Evolutionary conservation across 2,329 filamentous ascomycete species (phyloP), one percentile per base, ranked within the genome.

Genomic region (Bipolaris sorokiniana): DNA sequence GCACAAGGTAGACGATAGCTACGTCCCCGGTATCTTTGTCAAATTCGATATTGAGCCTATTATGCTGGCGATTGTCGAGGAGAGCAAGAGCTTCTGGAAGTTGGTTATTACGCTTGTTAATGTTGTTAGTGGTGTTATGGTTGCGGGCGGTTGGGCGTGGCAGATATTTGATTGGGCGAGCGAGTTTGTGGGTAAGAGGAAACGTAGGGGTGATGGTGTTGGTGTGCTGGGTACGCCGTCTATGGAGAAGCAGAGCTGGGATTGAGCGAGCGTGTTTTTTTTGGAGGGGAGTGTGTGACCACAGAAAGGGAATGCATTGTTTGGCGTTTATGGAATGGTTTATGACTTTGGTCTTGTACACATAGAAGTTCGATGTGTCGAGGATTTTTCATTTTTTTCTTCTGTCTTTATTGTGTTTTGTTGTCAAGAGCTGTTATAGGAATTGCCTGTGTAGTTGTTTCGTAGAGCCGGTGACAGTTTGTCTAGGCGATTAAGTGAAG

Each of bases 21-120:
- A 81, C 56, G 86, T 97, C 0, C 95, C 95, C 0, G 95, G 95
- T 31, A 87, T 99, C 61, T 99, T 98, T 76, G 91, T 99, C 84
- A 99, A 98, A 81, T 99, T 96, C 79, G 94, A 98, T 75, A 97
- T 99, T 68, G 95, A 99, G 82, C 95, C 95, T 1, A 93, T 99
- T 68, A 81, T 95, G 75, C 82, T 99, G 51, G 88, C 90, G 26
- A 89, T 99, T 40, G 89, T 89, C 60, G 94, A 98, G 80, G 87
- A 88, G 70, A 87, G 92, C 71, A 88, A 89, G 55, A 84, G 90
- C 41, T 81, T 97, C 56, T 78, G 97, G 63, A 82, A 84, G 22
- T 86, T 99, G 67, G 59, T 93, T 42, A 84, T 98, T 64, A 88
- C 94, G 73, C 79, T 97, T 48, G 88, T 98, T 64, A 99, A 99